These are phyloP conservation scores for Flaveria ramosissima DNA, from an alignment of 129 eudicot genomes.

Conservation along the genomic window DNA sequence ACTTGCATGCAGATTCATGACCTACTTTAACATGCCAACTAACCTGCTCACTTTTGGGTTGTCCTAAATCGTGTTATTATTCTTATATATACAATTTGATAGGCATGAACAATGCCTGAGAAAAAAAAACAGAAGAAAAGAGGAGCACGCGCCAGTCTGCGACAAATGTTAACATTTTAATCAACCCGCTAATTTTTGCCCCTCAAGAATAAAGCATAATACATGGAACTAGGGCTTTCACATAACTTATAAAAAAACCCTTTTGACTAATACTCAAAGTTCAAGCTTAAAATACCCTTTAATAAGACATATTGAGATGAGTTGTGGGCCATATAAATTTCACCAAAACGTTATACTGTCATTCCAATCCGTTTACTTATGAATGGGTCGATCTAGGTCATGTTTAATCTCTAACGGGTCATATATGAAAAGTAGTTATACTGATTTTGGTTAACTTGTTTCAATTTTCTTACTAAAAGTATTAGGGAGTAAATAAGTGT, in stretches of 20 bases:
- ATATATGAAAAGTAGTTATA: background rate
- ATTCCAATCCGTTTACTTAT: background rate
- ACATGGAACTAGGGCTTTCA: background rate
- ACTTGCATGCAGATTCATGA: background rate
- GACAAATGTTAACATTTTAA: background rate
- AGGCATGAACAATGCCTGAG: too few relatives aligned
- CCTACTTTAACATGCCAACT: background rate
- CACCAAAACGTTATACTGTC: background rate
- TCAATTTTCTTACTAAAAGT: background rate
- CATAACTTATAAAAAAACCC: background rate
- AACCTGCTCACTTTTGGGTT: background rate
- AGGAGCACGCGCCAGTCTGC: background rate
- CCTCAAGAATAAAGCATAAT: background rate
- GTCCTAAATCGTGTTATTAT: background rate
- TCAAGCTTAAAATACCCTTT: conserved; percentile 3
- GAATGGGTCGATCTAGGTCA: background rate
- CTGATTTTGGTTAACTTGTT: background rate
- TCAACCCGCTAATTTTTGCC: background rate
- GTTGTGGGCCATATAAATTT: background rate
- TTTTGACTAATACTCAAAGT: background rate
- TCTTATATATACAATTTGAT: too few relatives aligned
- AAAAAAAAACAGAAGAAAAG: background rate
- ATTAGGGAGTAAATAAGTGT: background rate
- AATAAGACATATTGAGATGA: background rate
- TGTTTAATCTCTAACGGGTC: background rate